Percentiles rank a stretch among this genome's conserved stretches.
phyloP scores from a whole-genome alignment of 2,329 filamentous ascomycete genomes.

The Diaporthe vexans region DNA sequence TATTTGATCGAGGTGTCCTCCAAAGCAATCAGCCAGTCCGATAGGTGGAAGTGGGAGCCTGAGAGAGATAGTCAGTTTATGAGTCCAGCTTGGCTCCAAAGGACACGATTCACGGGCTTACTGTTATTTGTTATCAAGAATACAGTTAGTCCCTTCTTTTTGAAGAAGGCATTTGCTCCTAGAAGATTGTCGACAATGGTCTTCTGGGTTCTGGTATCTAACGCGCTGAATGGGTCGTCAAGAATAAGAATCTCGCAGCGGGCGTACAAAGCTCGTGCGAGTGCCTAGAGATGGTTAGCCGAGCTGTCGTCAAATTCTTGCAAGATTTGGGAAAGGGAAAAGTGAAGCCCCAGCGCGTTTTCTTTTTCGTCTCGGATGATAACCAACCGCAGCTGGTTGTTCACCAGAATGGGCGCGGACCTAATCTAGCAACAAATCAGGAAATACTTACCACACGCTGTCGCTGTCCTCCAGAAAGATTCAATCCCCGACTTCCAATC shows the following conservation, averaged over 20 bases:
- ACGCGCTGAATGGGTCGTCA: neutral
- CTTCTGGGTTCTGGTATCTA: neutral
- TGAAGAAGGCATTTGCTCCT: neutral
- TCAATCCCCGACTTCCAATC: neutral
- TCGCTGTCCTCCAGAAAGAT: neutral
- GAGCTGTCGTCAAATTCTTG: neutral
- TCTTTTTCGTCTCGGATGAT: neutral
- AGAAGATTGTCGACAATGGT: neutral
- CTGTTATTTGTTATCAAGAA: neutral
- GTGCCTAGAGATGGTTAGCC: neutral
- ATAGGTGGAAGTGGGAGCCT: neutral
- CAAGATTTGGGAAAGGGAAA: too few species aligned
- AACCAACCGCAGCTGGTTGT: too few species aligned
- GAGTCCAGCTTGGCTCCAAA: too few species aligned
- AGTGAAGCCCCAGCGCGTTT: too few species aligned
- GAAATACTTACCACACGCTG: neutral
- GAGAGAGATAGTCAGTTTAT: neutral
- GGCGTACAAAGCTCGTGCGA: slow-evolving; percentile 1
- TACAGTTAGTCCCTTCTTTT: neutral
- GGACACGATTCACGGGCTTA: neutral
- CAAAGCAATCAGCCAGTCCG: neutral
- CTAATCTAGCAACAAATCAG: too few species aligned
- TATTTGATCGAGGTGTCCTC: neutral
- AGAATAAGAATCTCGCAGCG: slow-evolving; percentile 1
- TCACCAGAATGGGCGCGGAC: too few species aligned